Base-by-base conservation (phyloP, 306 rosid species). In the Vigna hirtella region DNA sequence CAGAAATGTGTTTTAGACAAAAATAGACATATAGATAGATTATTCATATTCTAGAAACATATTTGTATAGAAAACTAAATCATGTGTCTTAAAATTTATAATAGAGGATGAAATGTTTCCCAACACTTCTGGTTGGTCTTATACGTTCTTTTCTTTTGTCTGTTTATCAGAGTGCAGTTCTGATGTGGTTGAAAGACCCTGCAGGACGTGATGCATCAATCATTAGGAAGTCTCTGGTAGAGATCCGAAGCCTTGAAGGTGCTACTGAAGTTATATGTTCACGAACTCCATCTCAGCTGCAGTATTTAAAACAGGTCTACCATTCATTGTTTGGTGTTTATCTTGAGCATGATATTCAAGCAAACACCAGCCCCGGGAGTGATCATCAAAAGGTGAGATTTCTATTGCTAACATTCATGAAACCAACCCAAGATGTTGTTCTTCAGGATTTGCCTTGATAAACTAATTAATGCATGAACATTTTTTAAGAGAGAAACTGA, bases 221-320 rank as follows among this genome's bases (percentile, higher is more conserved):
- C 52, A 59, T 91, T 55, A 78, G 72, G 84, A 77, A 86, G 82
- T 86, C 90, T 50, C 70, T 85, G 57, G 71, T 7, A 16, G 58
- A 61, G 1, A 3, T 40, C 4, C 38, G 18, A 38, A 81, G 61
- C 68, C 80, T 86, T 62, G 83, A 80, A 83, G 90, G 89, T 70
- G 90, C 96, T 26, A 89, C 91, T 69, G 98, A 93, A 86, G 88
- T 91, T 2, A 84, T 93, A 81, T 93, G 98, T 70, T 93, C 96
- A 24, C 89, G 93, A 4, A 87, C 89, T 17, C 87, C 97, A 34
- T 79, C 97, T 26, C 97, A 91, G 84, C 82, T 93, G 7, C 96
- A 92, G 43, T 86, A 86, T 70, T 84, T 93, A 64, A 93, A 79
- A 59, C 98, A 90, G 80, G 57, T 85, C 40, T 91, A 91, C 77